These are phyloP conservation scores for Apostasia ramifera DNA, from an alignment of 106 monocot species.

Conservation along the genomic window DNA sequence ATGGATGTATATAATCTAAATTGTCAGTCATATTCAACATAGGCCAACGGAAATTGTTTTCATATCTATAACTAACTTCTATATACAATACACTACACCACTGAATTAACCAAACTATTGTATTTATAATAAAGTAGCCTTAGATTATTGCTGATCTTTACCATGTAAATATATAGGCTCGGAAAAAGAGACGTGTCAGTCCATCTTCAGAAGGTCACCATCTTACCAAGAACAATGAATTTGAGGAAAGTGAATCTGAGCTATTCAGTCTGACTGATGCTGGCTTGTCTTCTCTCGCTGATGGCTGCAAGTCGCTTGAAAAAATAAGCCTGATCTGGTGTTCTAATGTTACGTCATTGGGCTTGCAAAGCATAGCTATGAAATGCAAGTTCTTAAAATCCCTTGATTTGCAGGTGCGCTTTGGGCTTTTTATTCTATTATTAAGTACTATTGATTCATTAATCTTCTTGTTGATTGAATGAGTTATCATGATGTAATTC, in stretches of 20 bases:
- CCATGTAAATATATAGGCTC: slow-evolving; percentile 9
- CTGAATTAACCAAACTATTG: no score
- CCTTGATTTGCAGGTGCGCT: slow-evolving; percentile 70
- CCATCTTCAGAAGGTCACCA: slow-evolving; percentile 7
- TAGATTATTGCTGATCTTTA: no score
- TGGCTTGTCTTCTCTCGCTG: slow-evolving; percentile 54
- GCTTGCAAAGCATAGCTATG: slow-evolving; percentile 66
- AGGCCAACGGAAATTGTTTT: no score
- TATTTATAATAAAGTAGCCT: no score
- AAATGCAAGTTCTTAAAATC: slow-evolving; percentile 61
- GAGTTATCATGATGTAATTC: no score
- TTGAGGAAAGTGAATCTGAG: slow-evolving; percentile 27
- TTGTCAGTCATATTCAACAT: no score
- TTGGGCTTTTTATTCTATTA: background rate
- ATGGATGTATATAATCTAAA: no score
- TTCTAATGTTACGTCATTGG: slow-evolving; percentile 55
- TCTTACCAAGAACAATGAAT: slow-evolving; percentile 4
- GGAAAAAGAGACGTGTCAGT: slow-evolving; percentile 42
- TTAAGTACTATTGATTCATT: background rate
- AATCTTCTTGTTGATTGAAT: no score
- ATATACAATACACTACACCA: no score
- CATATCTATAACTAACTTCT: no score
- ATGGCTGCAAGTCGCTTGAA: slow-evolving; percentile 55
- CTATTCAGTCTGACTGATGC: slow-evolving; percentile 51
- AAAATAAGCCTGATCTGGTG: slow-evolving; percentile 86